Evolutionary conservation across 73 alveolate genomes (phyloP), one percentile per base, ranked within the genome.

Genomic region (Durusdinium trenchii): DNA sequence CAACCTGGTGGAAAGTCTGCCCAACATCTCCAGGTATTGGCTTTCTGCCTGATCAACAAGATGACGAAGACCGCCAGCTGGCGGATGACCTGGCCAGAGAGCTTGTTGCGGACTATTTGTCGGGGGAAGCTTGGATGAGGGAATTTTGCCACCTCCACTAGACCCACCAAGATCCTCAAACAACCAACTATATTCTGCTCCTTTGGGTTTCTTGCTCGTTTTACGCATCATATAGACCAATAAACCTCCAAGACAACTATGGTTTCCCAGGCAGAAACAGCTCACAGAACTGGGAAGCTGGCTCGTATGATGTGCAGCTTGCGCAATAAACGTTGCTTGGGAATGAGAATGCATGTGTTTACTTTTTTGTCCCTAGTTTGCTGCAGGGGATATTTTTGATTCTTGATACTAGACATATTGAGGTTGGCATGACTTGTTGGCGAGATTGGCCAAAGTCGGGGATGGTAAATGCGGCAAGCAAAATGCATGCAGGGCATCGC

Each of bases 191-290:
- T 23, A 36, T 4, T 30, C 4, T 78, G 62, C 7, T 6, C 35
- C 62, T 4, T 16, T 57, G 69, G 69, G 23, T 12, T 57, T 23
- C 23, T 12, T 18, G 35, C 71, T 18, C 35, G 35, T 18, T 18
- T n/a, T n/a, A n/a, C n/a, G n/a, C n/a, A n/a, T n/a, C n/a, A 79
- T 79, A 6, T 20, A 42, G 64, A 28, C 3, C 43, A 16, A 10
- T 18, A 43, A 6, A 42, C 42, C 3, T 79, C 4, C 5, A 60
- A 10, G 35, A 45, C 4, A 4, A 7, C 26, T 4, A 3, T 20
- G 67, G 38, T 35, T 36, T 35, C 73, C 94, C 38, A 85, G 95
- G 95, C 95, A 38, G 95, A 85, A 79, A 54, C 95, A 3, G 95
- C 95, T 42, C 30, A 54, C 28, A 78, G 95, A 28, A 47, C 95